Evolutionary conservation across 2,329 filamentous ascomycete species (phyloP).

Genomic region (Akanthomyces uredinophilus): DNA sequence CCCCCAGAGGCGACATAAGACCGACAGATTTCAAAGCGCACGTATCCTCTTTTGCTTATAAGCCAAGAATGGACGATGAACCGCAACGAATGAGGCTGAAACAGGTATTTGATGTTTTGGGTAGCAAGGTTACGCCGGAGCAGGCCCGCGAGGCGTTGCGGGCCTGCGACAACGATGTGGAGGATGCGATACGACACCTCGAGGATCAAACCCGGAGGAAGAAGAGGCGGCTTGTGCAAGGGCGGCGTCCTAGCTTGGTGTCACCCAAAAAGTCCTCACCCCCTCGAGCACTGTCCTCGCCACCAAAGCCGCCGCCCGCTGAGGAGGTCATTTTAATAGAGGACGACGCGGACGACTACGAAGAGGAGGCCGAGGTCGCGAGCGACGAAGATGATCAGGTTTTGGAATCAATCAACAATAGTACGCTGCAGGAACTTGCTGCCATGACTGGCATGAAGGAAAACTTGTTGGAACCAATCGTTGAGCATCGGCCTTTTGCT

Average conservation of each 20-base stretch:
- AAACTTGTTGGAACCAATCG: slow-evolving; percentile 61
- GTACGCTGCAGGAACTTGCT: slow-evolving; percentile 67
- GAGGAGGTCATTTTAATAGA: slow-evolving; percentile 30
- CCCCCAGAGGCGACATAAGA: slow-evolving; percentile 55
- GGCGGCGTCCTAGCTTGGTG: slow-evolving; percentile 25
- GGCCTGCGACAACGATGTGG: slow-evolving; percentile 29
- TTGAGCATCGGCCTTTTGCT: slow-evolving; percentile 70
- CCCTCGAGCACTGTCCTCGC: slow-evolving; percentile 11
- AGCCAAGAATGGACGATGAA: slow-evolving; percentile 38
- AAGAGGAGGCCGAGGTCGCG: slow-evolving; percentile 30
- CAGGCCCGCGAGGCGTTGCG: slow-evolving; percentile 30
- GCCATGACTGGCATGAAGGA: slow-evolving; percentile 75
- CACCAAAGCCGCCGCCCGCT: slow-evolving; percentile 17
- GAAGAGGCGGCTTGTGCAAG: slow-evolving; percentile 33
- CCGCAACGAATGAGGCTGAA: slow-evolving; percentile 31
- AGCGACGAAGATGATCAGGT: slow-evolving; percentile 41
- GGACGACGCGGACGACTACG: slow-evolving; percentile 38
- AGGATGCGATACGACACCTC: slow-evolving; percentile 32
- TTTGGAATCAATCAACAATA: slow-evolving; percentile 78
- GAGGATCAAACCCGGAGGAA: slow-evolving; percentile 23
- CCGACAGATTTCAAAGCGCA: slow-evolving; percentile 51
- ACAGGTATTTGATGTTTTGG: slow-evolving; percentile 34
- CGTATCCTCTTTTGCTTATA: slow-evolving; percentile 39
- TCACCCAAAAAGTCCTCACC: slow-evolving; percentile 20
- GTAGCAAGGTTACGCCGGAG: slow-evolving; percentile 25